phyloP scores from a whole-genome alignment of 345 rosid species.

The Pugionium cornutum region DNA sequence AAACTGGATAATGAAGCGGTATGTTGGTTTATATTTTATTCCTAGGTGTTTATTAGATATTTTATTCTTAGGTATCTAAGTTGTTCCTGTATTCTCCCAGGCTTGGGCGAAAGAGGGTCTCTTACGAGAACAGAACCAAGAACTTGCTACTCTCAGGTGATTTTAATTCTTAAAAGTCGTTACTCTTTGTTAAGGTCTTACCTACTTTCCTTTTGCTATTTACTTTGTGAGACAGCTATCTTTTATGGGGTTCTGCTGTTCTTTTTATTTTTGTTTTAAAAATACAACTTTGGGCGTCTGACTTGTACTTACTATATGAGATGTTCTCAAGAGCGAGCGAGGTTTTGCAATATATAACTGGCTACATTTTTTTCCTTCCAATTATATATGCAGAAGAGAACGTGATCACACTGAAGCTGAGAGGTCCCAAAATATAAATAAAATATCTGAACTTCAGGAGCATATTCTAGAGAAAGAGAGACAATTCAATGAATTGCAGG shows the following conservation, averaged over 20 bases:
- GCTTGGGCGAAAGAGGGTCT: slow-evolving; percentile 98
- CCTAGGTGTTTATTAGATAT: neutral
- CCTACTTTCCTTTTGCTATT: neutral
- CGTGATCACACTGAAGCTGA: slow-evolving; percentile 98
- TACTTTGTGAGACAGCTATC: neutral
- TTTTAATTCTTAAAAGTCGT: slow-evolving; percentile 36
- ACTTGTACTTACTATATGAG: neutral
- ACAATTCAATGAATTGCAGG: slow-evolving; percentile 80
- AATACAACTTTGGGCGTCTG: neutral
- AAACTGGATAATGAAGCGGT: slow-evolving; percentile 92
- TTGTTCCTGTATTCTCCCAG: slow-evolving; percentile 47
- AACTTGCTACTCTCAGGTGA: slow-evolving; percentile 79
- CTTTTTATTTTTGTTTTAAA: neutral
- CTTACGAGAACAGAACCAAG: slow-evolving; percentile 85
- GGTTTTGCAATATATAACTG: neutral
- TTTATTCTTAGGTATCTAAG: neutral
- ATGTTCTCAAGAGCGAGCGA: too few species aligned
- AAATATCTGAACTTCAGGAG: slow-evolving; percentile 86
- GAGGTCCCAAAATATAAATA: slow-evolving; percentile 73
- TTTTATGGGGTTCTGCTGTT: neutral
- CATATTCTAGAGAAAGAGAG: slow-evolving; percentile 90
- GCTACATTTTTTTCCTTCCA: slow-evolving; percentile 1
- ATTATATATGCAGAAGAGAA: slow-evolving; percentile 68
- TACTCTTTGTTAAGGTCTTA: slow-evolving; percentile 22
- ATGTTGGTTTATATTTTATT: slow-evolving; percentile 31